Conservation (phyloP, 495 filamentous ascomycete genomes). For the Massariosphaeria phaeospora region DNA sequence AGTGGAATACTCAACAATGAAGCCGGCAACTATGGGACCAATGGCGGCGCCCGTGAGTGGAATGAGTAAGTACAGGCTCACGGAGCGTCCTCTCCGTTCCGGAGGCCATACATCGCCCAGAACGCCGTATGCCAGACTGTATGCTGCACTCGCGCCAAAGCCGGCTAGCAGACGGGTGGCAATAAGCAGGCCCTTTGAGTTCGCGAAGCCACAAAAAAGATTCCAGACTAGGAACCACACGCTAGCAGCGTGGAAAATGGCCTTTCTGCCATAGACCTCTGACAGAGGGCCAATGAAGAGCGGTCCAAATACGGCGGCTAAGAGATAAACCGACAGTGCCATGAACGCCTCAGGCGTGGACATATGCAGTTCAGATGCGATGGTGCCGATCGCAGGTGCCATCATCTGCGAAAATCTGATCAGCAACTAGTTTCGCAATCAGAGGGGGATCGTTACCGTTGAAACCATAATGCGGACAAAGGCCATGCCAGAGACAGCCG, state of each 20-base stretch:
- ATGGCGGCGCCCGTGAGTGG: slow-evolving; percentile 31
- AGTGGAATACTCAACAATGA: slow-evolving; percentile 22
- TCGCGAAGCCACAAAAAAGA: slow-evolving; percentile 37
- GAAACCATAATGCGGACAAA: slow-evolving; percentile 34
- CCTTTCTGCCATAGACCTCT: slow-evolving; percentile 33
- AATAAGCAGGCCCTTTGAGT: slow-evolving; percentile 32
- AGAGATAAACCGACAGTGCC: slow-evolving; percentile 46
- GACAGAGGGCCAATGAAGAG: slow-evolving; percentile 34
- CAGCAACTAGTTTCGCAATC: too few species aligned
- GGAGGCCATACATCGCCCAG: slow-evolving; percentile 35
- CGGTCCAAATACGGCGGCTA: slow-evolving; percentile 38
- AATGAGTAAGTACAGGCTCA: slow-evolving; percentile 37
- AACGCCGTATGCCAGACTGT: slow-evolving; percentile 34
- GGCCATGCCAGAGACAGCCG: too few species aligned
- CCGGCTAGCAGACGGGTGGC: slow-evolving; percentile 38
- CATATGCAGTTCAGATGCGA: slow-evolving; percentile 42
- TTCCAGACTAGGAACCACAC: slow-evolving; percentile 37
- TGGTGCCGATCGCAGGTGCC: slow-evolving; percentile 41
- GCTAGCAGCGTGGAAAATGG: slow-evolving; percentile 32
- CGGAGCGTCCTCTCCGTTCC: slow-evolving; percentile 29
- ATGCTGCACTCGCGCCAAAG: slow-evolving; percentile 33
- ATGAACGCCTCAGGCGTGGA: slow-evolving; percentile 34
- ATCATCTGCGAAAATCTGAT: too few species aligned
- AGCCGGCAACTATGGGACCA: slow-evolving; percentile 37
- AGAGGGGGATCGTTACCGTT: too few species aligned